Evolutionary conservation across 2,329 filamentous ascomycete genomes (phyloP).

Genomic region (Fusarium hostae): DNA sequence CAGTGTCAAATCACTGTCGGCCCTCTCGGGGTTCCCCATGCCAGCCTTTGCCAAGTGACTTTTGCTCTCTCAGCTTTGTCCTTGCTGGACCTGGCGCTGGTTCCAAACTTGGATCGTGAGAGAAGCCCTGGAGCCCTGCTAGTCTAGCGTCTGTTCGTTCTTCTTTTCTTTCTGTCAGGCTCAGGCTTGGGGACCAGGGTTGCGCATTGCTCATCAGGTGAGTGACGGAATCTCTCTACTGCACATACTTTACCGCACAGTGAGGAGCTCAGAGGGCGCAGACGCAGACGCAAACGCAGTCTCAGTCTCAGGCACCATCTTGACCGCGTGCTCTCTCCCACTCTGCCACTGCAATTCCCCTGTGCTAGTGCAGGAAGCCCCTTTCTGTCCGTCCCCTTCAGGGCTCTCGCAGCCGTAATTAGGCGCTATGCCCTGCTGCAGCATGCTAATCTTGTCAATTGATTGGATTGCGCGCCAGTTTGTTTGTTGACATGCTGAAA

Average conservation of each 20-base stretch:
- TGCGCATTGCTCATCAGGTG: constrained; percentile 38
- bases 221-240: constrained; percentile 28
- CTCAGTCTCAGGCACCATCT: constrained; percentile 39
- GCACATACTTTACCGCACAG: constrained; percentile 11
- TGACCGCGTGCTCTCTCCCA: constrained; percentile 32
- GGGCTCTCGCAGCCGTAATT: constrained; percentile 32
- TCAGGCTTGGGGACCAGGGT: constrained; percentile 32
- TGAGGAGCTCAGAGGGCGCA: background rate
- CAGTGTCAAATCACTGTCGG: constrained; percentile 38
- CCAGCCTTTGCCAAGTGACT: constrained; percentile 44
- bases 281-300: background rate
- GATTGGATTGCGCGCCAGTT: constrained; percentile 37
- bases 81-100: constrained; percentile 11
- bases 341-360: constrained; percentile 32
- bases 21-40: constrained; percentile 40
- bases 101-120: constrained; percentile 32
- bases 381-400: constrained; percentile 33
- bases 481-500: constrained; percentile 46
- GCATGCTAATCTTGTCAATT: constrained; percentile 17
- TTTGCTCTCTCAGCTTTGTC: constrained; percentile 16
- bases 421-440: constrained; percentile 37
- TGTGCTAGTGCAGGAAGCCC: constrained; percentile 41
- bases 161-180: background rate
- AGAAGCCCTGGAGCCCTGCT: constrained; percentile 26
- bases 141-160: background rate